Percentiles rank a stretch among this genome's conserved stretches.
Conservation (phyloP, 2,329 filamentous ascomycete genomes). For the Cordyceps fumosorosea region DNA sequence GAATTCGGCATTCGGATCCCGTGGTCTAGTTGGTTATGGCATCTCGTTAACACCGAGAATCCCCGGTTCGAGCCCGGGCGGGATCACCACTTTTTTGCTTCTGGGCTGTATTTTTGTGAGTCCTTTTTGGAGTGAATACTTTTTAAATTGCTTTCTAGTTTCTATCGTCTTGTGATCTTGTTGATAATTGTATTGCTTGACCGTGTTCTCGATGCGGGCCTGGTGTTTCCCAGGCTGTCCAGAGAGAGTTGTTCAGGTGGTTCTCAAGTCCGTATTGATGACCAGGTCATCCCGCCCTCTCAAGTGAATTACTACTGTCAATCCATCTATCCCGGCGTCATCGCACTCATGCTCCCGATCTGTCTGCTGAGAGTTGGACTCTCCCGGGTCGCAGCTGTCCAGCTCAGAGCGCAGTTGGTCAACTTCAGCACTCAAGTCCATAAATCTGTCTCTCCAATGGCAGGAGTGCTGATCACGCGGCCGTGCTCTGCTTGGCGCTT, state of each 20-base stretch:
- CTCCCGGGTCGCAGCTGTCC: constrained; percentile 17
- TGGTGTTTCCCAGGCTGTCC: background rate
- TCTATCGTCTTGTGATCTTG: background rate
- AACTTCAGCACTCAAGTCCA: constrained; percentile 34
- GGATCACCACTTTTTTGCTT: constrained; percentile 12
- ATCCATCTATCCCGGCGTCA: constrained; percentile 38
- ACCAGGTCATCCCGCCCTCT: constrained; percentile 44
- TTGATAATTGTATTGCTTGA: background rate
- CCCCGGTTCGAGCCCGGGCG: constrained; percentile 14
- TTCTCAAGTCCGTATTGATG: constrained; percentile 41
- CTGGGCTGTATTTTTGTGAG: background rate
- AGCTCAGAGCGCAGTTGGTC: constrained; percentile 35
- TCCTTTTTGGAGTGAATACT: background rate
- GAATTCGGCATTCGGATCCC: constrained; percentile 4
- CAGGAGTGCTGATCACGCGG: constrained; percentile 27
- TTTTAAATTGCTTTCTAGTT: constrained; percentile 5
- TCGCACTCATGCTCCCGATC: constrained; percentile 21
- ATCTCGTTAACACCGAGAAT: constrained; percentile 14
- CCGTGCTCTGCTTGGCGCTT: background rate
- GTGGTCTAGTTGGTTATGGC: constrained; percentile 15
- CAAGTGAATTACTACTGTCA: constrained; percentile 46
- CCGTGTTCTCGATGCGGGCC: background rate
- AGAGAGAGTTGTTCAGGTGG: background rate
- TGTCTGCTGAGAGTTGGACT: background rate
- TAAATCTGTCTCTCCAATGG: constrained; percentile 36